These are phyloP conservation scores for Magnusiomyces ingens DNA, from an alignment of 1,139 yeast species.

Conservation along the genomic window DNA sequence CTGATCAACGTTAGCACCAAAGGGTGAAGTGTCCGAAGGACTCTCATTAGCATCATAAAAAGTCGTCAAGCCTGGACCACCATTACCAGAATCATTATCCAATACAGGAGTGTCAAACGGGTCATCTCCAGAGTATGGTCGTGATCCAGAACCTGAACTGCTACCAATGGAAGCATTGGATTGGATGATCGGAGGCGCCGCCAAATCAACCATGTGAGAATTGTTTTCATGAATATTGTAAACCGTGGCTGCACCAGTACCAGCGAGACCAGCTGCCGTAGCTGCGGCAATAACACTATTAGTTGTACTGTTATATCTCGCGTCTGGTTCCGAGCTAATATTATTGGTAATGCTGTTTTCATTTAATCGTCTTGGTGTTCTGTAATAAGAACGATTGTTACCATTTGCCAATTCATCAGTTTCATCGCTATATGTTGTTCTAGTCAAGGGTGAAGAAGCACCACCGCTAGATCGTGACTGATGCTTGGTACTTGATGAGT, in stretches of 20 bases:
- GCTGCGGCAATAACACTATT: neutral
- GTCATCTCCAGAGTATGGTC: neutral
- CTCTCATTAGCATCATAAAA: no score
- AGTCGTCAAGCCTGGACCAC: no score
- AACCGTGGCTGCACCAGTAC: neutral
- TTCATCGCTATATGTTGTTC: neutral
- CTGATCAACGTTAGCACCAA: no score
- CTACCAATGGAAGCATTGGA: neutral
- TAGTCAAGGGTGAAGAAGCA: neutral
- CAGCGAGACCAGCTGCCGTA: neutral
- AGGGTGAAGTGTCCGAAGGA: no score
- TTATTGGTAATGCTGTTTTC: neutral
- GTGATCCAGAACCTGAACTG: neutral
- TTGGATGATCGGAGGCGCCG: no score
- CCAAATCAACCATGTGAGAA: no score
- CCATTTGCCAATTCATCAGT: neutral
- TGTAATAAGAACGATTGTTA: constrained; percentile 2
- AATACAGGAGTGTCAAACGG: neutral
- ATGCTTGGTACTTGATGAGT: neutral
- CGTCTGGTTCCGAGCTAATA: neutral
- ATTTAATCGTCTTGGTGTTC: neutral
- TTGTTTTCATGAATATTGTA: neutral
- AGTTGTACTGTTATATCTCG: neutral
- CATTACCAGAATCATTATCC: neutral
- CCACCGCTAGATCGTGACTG: neutral